phyloP scores from a whole-genome alignment of 2,329 filamentous ascomycete species.

The Fusarium subglutinans region DNA sequence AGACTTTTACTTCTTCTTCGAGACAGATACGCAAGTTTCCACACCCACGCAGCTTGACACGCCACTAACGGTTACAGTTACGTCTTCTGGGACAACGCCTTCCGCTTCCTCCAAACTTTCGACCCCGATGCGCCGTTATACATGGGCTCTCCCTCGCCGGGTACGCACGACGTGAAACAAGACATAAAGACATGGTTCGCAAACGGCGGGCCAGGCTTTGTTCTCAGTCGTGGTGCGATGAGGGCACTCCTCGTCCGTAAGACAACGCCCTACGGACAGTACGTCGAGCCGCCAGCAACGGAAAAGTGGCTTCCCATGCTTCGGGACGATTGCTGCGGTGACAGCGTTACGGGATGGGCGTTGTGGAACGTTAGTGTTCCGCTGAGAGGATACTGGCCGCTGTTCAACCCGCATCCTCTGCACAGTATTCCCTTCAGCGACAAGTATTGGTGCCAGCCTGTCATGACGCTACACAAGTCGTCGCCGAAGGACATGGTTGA shows the following conservation, averaged over 20 bases:
- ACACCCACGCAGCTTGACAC: not conserved
- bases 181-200: constrained; percentile 55
- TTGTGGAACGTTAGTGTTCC: constrained; percentile 55
- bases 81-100: constrained; percentile 53
- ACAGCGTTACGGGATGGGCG: constrained; percentile 60
- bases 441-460: constrained; percentile 61
- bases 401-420: constrained; percentile 61
- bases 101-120: constrained; percentile 60
- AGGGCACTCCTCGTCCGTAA: constrained; percentile 51
- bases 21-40: constrained; percentile 61
- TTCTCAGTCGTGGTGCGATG: constrained; percentile 56
- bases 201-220: constrained; percentile 59
- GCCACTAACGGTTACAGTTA: constrained; percentile 31
- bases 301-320: constrained; percentile 54
- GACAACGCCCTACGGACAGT: constrained; percentile 47
- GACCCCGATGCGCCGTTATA: constrained; percentile 56
- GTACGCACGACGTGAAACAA: constrained; percentile 44
- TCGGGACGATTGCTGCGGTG: constrained; percentile 61
- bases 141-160: constrained; percentile 59
- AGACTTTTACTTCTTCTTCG: constrained; percentile 65
- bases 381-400: constrained; percentile 58
- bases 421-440: constrained; percentile 59
- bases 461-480: constrained; percentile 60
- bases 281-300: constrained; percentile 50
- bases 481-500: constrained; percentile 57